Conservation (phyloP, 73 alveolate genomes). For the Tetrahymena thermophila region DNA sequence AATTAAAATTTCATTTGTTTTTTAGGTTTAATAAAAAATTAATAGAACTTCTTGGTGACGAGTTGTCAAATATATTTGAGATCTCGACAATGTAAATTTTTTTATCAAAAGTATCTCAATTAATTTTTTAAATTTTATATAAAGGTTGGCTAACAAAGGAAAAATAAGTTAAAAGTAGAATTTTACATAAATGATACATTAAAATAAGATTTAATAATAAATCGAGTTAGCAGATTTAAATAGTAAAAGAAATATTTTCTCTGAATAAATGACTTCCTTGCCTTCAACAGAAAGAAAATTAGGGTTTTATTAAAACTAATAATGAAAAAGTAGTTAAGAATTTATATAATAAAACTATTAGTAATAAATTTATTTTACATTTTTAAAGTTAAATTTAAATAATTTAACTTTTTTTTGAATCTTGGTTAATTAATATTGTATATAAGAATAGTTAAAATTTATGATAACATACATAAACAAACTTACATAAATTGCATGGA, state of each 20-base stretch:
- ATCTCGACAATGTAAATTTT: neutral
- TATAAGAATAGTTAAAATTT: too few species aligned
- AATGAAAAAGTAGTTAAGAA: neutral
- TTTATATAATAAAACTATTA: too few species aligned
- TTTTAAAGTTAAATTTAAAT: too few species aligned
- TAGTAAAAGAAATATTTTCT: neutral
- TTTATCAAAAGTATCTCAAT: neutral
- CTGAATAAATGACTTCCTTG: neutral
- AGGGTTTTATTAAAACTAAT: neutral
- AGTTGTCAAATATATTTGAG: neutral
- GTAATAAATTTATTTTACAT: too few species aligned
- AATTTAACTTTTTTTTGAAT: too few species aligned
- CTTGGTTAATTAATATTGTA: too few species aligned
- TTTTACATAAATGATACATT: neutral
- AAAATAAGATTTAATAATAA: too few species aligned
- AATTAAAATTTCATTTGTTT: neutral
- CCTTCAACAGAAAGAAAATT: neutral
- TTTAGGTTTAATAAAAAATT: neutral
- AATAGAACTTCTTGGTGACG: neutral
- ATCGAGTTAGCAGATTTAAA: neutral
- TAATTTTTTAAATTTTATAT: too few species aligned
- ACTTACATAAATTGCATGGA: too few species aligned
- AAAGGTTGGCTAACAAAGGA: neutral
- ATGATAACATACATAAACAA: too few species aligned
- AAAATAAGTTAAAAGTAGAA: too few species aligned